These are phyloP conservation scores for Hemileccinum rubropunctum DNA, from an alignment of 768 basidiomycete species.

Conservation along the genomic window DNA sequence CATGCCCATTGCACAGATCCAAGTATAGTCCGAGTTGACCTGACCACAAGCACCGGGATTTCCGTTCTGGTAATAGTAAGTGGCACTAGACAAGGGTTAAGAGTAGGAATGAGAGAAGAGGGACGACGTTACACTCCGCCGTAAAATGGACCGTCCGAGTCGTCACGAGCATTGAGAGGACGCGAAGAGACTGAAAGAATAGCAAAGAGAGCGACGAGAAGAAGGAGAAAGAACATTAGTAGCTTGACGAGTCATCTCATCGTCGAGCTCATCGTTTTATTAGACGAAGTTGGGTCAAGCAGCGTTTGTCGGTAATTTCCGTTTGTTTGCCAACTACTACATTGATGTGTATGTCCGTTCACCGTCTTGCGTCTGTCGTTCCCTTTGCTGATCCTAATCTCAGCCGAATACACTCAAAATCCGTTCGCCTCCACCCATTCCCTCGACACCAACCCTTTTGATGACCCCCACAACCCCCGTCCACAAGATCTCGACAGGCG, in stretches of 20 bases:
- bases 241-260: background rate
- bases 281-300: no score
- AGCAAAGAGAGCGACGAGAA: slow-evolving; percentile 54
- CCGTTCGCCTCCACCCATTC: slow-evolving; percentile 85
- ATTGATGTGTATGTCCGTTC: slow-evolving; percentile 25
- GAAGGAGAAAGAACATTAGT: slow-evolving; percentile 35
- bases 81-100: slow-evolving; percentile 41
- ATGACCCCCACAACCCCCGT: slow-evolving; percentile 62
- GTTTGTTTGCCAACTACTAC: background rate
- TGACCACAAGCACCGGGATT: slow-evolving; percentile 78
- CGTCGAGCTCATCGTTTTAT: no score
- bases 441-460: slow-evolving; percentile 87
- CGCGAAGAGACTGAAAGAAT: slow-evolving; percentile 51
- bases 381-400: background rate
- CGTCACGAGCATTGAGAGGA: slow-evolving; percentile 19
- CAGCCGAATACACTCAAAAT: slow-evolving; percentile 51
- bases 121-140: slow-evolving; percentile 43
- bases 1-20: slow-evolving; percentile 65
- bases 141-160: slow-evolving; percentile 24
- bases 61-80: slow-evolving; percentile 70
- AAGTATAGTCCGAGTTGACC: slow-evolving; percentile 50
- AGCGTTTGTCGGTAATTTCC: slow-evolving; percentile 7
- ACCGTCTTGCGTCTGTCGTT: no score
- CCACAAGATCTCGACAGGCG: slow-evolving; percentile 70
- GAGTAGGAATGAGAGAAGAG: background rate